phyloP scores from a whole-genome alignment of 768 basidiomycete species.

The Boletus subcaerulescens region DNA sequence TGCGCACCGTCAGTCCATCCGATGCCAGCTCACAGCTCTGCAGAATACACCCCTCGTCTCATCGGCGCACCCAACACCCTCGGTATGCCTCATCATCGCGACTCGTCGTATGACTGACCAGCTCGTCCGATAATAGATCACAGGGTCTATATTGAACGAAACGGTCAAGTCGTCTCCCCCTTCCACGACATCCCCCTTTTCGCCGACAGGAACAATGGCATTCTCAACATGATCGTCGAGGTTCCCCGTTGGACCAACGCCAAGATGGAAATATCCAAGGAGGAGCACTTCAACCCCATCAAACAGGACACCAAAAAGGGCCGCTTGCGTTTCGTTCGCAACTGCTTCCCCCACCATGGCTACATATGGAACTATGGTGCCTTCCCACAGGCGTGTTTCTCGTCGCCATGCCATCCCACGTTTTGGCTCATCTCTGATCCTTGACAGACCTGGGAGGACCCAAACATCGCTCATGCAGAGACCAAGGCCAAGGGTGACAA shows the following conservation, averaged over 20 bases:
- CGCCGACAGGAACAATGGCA: slow-evolving; percentile 90
- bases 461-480: slow-evolving; percentile 79
- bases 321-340: slow-evolving; percentile 93
- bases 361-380: slow-evolving; percentile 99
- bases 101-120: slow-evolving; percentile 18
- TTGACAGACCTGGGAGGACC: slow-evolving; percentile 96
- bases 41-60: slow-evolving; percentile 73
- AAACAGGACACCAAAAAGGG: slow-evolving; percentile 99
- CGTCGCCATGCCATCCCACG: neutral
- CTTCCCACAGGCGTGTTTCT: slow-evolving; percentile 80
- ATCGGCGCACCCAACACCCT: slow-evolving; percentile 91
- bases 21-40: slow-evolving; percentile 1
- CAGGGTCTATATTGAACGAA: slow-evolving; percentile 91
- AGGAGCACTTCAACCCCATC: slow-evolving; percentile 99
- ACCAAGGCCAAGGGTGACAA: slow-evolving; percentile 99
- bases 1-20: neutral
- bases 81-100: slow-evolving; percentile 48
- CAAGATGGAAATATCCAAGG: slow-evolving; percentile 99
- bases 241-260: slow-evolving; percentile 99
- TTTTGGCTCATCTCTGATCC: neutral
- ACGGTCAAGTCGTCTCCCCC: slow-evolving; percentile 76
- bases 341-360: slow-evolving; percentile 99
- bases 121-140: slow-evolving; percentile 61
- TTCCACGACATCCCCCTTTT: slow-evolving; percentile 99
- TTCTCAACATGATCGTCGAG: slow-evolving; percentile 99